phyloP scores from a whole-genome alignment of 2,329 filamentous ascomycete species.

The Penicillium sp. region DNA sequence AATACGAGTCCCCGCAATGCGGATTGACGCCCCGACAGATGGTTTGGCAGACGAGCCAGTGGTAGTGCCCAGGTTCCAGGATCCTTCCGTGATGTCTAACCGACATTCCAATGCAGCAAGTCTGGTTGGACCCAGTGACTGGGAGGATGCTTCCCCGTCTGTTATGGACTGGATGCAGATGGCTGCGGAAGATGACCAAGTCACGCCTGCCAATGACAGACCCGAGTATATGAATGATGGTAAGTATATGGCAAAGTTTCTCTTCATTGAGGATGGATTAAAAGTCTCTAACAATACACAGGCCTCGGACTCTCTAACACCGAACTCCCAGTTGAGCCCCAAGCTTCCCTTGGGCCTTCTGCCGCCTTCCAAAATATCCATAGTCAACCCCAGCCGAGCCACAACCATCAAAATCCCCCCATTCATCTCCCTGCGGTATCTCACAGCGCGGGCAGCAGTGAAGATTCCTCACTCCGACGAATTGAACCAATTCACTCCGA shows the following conservation, averaged over 20 bases:
- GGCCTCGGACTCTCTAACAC: conserved; percentile 44
- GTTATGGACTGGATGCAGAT: conserved; percentile 52
- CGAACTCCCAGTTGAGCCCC: not conserved
- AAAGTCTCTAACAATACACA: conserved; percentile 1
- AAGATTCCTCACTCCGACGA: conserved; percentile 38
- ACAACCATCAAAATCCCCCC: not conserved
- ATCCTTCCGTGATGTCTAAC: conserved; percentile 24
- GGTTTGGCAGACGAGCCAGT: conserved; percentile 39
- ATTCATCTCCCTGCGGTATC: not conserved
- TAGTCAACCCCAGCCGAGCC: not conserved
- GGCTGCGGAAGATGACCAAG: conserved; percentile 39
- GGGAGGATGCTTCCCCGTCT: conserved; percentile 51
- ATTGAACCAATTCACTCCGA: conserved; percentile 31
- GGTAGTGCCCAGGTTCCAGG: conserved; percentile 34
- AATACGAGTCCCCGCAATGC: not conserved
- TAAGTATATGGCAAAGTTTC: conserved; percentile 21
- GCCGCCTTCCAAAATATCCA: not conserved
- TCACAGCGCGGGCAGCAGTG: conserved; percentile 35
- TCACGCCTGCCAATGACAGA: conserved; percentile 37
- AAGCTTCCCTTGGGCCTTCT: not conserved
- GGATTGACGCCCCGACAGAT: conserved; percentile 5
- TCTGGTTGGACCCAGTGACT: conserved; percentile 47
- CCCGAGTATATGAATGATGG: conserved; percentile 17
- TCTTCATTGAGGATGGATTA: not conserved
- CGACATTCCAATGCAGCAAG: conserved; percentile 41